Base-by-base conservation (phyloP, 495 filamentous ascomycete species). In the Aspergillus asperescens region DNA sequence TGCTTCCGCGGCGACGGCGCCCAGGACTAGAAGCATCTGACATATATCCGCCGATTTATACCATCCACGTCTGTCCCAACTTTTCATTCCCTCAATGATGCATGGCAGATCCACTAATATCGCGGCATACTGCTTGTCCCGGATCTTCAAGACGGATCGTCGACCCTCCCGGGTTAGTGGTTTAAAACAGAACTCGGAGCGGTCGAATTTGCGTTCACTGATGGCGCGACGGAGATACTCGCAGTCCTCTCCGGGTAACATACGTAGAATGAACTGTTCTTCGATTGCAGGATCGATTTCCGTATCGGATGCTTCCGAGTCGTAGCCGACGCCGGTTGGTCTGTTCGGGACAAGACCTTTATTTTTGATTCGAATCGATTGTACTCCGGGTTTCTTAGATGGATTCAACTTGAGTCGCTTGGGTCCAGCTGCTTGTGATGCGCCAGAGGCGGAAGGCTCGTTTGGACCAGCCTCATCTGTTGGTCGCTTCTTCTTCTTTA, bases 21-120 rank as follows among this genome's bases (percentile, higher is more conserved):
- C 86, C 50, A 91, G 77, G 0, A 96, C 86, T 25, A 94, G 70
- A 3, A 97, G 76, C 88, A 99, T 95, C 74, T 99, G 94, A 54
- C 86, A 93, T 7, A 99, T 82, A 69, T 99, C 94, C 3, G 88
- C 88, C 4, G 85, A 86, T 70, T 99, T 99, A 74, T 90, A 90
- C 81, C 90, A 93, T 19, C 84, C 80, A 53, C 85, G 88, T 63
- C 84, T 85, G 61, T 97, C 93, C 86, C 93, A 96, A 46, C 85
- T 91, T 71, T 99, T 99, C 84, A 94, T 94, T 7, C 84, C 86
- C 68, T 99, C 93, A 1, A 95, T 82, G 51, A 99, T 86, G 56
- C 85, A 92, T 0, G 93, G 93, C 9, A 99, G 73, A 54, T 97
- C 92, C 5, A 96, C 85, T 44, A 97, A 69, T 5, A 82, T 72